Conservation (phyloP, 164 flowering plant genomes). For the Magnolia kwangsiensis region DNA sequence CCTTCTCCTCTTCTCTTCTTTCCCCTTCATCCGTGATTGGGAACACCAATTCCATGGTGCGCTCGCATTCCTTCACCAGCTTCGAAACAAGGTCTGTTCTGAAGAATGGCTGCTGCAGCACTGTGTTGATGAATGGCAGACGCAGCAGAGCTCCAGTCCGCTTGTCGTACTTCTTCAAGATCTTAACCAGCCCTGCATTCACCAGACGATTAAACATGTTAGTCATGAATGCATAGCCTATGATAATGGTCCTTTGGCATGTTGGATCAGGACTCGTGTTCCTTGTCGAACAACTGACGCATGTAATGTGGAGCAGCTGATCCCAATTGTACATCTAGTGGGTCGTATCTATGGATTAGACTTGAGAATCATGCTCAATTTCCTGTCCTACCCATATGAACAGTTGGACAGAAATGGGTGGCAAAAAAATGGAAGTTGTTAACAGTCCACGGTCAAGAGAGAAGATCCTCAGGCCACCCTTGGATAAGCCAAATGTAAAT, state of each 20-base stretch:
- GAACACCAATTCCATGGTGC: conserved; percentile 52
- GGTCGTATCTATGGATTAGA: too few relatives aligned
- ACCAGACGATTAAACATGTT: background rate
- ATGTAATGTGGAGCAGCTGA: background rate
- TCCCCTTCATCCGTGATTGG: conserved; percentile 19
- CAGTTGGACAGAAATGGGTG: too few relatives aligned
- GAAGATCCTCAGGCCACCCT: too few relatives aligned
- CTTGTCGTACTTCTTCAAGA: conserved; percentile 89
- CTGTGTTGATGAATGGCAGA: conserved; percentile 64
- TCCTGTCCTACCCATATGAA: too few relatives aligned
- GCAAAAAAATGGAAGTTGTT: too few relatives aligned
- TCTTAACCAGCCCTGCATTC: conserved; percentile 69
- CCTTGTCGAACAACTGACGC: background rate
- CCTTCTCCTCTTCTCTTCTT: conserved; percentile 1
- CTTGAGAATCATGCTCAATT: too few relatives aligned
- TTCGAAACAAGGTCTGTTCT: conserved; percentile 63
- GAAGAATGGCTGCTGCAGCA: conserved; percentile 73
- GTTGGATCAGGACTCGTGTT: too few relatives aligned
- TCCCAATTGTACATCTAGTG: background rate
- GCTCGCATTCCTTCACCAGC: conserved; percentile 74
- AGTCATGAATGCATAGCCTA: too few relatives aligned
- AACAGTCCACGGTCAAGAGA: too few relatives aligned
- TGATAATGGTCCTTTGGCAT: too few relatives aligned
- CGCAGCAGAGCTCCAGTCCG: conserved; percentile 67
- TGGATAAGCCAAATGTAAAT: too few relatives aligned